Evolutionary conservation across 2,329 filamentous ascomycete genomes (phyloP), one percentile per base, ranked within the genome.

Genomic region (Alternaria conjuncta): DNA sequence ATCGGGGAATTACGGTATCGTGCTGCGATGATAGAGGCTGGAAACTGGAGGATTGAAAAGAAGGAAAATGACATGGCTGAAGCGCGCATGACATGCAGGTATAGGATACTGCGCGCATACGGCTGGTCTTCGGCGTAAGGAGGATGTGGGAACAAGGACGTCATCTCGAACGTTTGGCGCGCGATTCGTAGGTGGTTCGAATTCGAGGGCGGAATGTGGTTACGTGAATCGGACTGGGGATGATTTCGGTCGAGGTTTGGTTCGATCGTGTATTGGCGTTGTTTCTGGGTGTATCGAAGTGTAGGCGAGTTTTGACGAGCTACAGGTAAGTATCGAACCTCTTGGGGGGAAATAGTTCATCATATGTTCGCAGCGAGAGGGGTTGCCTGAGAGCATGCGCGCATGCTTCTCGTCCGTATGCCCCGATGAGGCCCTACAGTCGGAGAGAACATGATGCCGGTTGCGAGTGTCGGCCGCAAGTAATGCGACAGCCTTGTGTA

Each of bases 91-190:
- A 89, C 86, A 78, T 92, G 89, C 0, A 84, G 81, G 60, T 83
- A 83, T 64, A 91, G 86, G 69, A 91, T 87, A 5, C 84, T 81
- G 64, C 80, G 81, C 8, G 84, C 72, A 63, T 84, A 79, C 30
- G 85, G 84, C 68, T 91, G 89, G 74, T 91, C 89, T 79, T 91
- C 89, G 28, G 88, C 87, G 75, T 88, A 88, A 55, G 82, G 65
- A 5, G 87, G 61, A 71, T 88, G 87, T 6, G 87, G 86, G 75
- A 80, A 83, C 74, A 85, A 83, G 61, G 84, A 84, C 5, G 86
- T 87, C 86, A 89, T 88, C 23, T 60, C 59, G 49, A 5, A 25
- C 23, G 41, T 41, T 58, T 23, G 36, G 36, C 53, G 8, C 30
- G 20, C 25, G 43, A 11, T 23, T 20, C 15, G 15, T 10, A 18